Evolutionary conservation across 495 filamentous ascomycete genomes (phyloP).

Genomic region (Penicillium steckii): DNA sequence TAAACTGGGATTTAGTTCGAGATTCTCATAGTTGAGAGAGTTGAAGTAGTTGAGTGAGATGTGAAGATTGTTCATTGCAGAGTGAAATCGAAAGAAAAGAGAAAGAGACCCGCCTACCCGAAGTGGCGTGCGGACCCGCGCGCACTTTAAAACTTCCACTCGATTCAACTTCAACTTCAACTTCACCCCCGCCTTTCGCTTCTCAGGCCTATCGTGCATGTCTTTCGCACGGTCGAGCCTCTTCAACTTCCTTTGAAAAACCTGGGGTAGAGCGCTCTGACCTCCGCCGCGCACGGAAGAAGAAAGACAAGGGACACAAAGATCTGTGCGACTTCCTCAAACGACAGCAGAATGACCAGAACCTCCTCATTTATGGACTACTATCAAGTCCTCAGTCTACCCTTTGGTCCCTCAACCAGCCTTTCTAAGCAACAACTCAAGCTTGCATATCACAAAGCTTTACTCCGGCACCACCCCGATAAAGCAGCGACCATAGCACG

Average conservation of each 20-base stretch:
- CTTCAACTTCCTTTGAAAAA: background rate
- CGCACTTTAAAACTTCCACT: slow-evolving; percentile 3
- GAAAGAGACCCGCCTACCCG: background rate
- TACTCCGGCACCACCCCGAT: slow-evolving; percentile 81
- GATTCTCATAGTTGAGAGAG: background rate
- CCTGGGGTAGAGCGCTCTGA: background rate
- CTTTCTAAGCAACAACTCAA: slow-evolving; percentile 57
- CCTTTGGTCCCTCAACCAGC: slow-evolving; percentile 22
- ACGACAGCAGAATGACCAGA: slow-evolving; percentile 23
- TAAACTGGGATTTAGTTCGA: too few species aligned
- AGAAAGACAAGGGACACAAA: background rate
- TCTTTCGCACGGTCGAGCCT: background rate
- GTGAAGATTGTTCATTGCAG: background rate
- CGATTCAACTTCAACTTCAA: background rate
- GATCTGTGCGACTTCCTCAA: too few species aligned
- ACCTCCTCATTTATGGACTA: slow-evolving; percentile 29
- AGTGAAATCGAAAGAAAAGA: background rate
- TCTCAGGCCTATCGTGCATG: background rate
- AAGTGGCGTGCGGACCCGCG: background rate
- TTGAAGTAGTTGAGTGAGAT: background rate
- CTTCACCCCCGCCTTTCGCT: background rate
- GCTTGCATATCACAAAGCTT: slow-evolving; percentile 72
- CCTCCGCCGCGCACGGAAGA: background rate
- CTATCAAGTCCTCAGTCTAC: slow-evolving; percentile 55
- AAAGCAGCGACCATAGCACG: slow-evolving; percentile 45